phyloP scores from a whole-genome alignment of 768 basidiomycete species.

The Tephrocybe sp. region DNA sequence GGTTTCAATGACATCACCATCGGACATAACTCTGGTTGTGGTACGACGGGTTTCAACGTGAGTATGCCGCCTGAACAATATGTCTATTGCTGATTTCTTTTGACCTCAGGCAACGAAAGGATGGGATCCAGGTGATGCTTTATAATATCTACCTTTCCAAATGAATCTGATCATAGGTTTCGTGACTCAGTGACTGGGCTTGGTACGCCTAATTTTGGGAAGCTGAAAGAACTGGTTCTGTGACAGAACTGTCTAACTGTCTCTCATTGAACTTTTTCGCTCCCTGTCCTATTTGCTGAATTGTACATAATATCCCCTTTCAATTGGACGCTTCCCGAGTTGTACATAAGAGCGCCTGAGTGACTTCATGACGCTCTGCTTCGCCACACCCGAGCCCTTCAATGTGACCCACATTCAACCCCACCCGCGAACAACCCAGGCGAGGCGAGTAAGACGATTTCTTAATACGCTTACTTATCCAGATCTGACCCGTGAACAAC shows the following conservation, averaged over 20 bases:
- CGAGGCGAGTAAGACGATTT: too few relatives aligned
- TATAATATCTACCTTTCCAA: neutral
- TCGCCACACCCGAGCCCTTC: too few relatives aligned
- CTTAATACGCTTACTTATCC: too few relatives aligned
- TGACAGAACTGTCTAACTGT: neutral
- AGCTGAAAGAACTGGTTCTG: slow-evolving; percentile 39
- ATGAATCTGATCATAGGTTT: neutral
- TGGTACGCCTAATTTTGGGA: slow-evolving; percentile 54
- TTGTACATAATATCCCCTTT: too few relatives aligned
- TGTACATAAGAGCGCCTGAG: too few relatives aligned
- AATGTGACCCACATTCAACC: too few relatives aligned
- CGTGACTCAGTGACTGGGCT: slow-evolving; percentile 47
- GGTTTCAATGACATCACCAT: slow-evolving; percentile 59
- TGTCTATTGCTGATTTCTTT: neutral
- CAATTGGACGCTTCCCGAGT: too few relatives aligned
- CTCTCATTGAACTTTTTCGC: neutral
- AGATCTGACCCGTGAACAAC: too few relatives aligned
- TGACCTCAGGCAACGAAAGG: slow-evolving; percentile 44
- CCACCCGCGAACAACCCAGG: too few relatives aligned
- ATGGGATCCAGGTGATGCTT: slow-evolving; percentile 58
- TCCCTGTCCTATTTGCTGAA: too few relatives aligned
- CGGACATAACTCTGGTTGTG: slow-evolving; percentile 61
- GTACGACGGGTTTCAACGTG: slow-evolving; percentile 66
- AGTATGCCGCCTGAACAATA: slow-evolving; percentile 22
- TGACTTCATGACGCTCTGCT: too few relatives aligned